phyloP scores from a whole-genome alignment of 2,329 filamentous ascomycete genomes.

The Oidium heveae region DNA sequence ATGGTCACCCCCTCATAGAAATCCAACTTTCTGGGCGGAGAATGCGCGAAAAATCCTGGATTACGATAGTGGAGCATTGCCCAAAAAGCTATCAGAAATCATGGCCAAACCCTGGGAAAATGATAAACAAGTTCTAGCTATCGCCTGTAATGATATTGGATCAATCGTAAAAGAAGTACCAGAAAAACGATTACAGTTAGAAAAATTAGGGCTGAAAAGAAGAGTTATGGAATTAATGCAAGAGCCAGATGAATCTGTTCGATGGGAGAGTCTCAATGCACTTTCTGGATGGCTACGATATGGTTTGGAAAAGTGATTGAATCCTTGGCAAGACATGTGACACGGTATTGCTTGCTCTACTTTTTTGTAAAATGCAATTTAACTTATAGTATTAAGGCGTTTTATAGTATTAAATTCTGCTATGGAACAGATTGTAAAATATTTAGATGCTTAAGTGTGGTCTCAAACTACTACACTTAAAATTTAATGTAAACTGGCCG shows the following conservation, averaged over 20 bases:
- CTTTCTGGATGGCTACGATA: conserved; percentile 54
- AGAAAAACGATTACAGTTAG: conserved; percentile 37
- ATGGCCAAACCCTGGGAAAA: conserved; percentile 40
- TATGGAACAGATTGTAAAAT: too few species aligned
- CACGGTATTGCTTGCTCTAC: too few species aligned
- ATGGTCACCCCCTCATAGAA: conserved; percentile 53
- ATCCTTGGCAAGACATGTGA: too few species aligned
- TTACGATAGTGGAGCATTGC: conserved; percentile 36
- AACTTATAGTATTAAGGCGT: too few species aligned
- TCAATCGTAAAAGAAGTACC: conserved; percentile 45
- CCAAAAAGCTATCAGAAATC: conserved; percentile 41
- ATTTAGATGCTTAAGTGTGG: too few species aligned
- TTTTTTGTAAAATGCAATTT: too few species aligned
- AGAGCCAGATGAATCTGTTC: conserved; percentile 40
- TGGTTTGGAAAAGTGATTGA: conserved; percentile 24
- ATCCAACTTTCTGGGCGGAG: conserved; percentile 45
- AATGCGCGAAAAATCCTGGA: conserved; percentile 46
- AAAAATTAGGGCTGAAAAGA: conserved; percentile 41
- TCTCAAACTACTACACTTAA: too few species aligned
- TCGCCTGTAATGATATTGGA: conserved; percentile 49
- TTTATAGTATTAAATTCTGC: too few species aligned
- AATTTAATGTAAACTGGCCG: too few species aligned
- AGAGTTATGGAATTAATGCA: conserved; percentile 51
- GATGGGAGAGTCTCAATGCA: conserved; percentile 50
- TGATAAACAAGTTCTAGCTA: conserved; percentile 47